Conservation (phyloP, 2,329 filamentous ascomycete genomes). For the Stagonosporopsis chrysanthemi region DNA sequence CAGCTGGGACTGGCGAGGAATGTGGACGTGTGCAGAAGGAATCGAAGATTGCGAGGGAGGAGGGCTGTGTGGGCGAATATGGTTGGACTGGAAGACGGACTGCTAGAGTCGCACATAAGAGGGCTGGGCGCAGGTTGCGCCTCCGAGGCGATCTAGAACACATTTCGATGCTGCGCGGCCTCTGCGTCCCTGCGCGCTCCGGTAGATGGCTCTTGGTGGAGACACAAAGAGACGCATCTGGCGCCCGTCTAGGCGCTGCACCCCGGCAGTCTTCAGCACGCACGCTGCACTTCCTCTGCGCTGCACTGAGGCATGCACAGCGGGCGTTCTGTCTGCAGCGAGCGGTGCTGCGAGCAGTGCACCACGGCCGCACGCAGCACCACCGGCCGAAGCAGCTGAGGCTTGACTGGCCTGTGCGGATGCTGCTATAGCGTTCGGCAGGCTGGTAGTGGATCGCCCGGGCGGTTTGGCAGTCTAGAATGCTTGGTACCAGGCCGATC, state of each 20-base stretch:
- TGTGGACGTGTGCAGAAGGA: slow-evolving; percentile 31
- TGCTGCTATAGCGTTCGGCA: slow-evolving; percentile 13
- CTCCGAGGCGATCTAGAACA: slow-evolving; percentile 45
- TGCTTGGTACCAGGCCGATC: slow-evolving; percentile 11
- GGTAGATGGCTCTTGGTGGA: slow-evolving; percentile 14
- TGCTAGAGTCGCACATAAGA: slow-evolving; percentile 37
- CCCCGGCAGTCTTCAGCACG: slow-evolving; percentile 1
- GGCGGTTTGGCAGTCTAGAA: slow-evolving; percentile 21
- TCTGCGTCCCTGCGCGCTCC: slow-evolving; percentile 30
- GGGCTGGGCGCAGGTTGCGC: slow-evolving; percentile 33
- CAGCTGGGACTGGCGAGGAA: slow-evolving; percentile 33
- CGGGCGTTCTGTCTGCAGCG: neutral
- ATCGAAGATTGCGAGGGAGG: slow-evolving; percentile 37
- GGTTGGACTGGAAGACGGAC: slow-evolving; percentile 35
- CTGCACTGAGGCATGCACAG: slow-evolving; percentile 1
- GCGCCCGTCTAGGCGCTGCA: slow-evolving; percentile 9
- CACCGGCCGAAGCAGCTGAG: slow-evolving; percentile 10
- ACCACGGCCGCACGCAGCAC: neutral
- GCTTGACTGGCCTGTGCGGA: slow-evolving; percentile 2
- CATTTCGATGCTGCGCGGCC: slow-evolving; percentile 34
- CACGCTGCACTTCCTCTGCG: neutral
- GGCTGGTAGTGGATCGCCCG: slow-evolving; percentile 8
- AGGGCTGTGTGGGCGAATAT: slow-evolving; percentile 32
- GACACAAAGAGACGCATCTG: slow-evolving; percentile 24
- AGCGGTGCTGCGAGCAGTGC: slow-evolving; percentile 10